A percentile compares a stretch with the other conserved stretches of the same genome.
Conservation (phyloP, 495 filamentous ascomycete species). For the Penicillium bovifimosum region DNA sequence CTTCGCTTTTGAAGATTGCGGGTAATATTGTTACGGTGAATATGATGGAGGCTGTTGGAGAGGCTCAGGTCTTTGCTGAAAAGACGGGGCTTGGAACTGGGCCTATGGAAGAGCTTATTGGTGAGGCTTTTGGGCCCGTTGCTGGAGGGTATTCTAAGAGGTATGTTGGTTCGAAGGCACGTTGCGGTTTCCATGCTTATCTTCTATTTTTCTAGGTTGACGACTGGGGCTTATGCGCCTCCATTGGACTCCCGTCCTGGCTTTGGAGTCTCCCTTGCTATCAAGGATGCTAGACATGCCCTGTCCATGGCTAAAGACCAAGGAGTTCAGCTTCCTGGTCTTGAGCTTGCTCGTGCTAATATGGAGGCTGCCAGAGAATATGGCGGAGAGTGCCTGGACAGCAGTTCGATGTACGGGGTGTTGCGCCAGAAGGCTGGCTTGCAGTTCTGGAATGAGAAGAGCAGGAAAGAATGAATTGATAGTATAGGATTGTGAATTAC, state of each 20-base stretch:
- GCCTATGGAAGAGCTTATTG: slow-evolving; percentile 46
- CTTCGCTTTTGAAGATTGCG: slow-evolving; percentile 44
- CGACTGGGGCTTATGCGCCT: slow-evolving; percentile 42
- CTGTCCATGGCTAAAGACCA: slow-evolving; percentile 33
- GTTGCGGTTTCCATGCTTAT: neutral
- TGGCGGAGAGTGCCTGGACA: slow-evolving; percentile 40
- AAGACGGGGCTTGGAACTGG: slow-evolving; percentile 47
- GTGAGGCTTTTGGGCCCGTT: slow-evolving; percentile 47
- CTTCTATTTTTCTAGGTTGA: slow-evolving; percentile 26
- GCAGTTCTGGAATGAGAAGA: slow-evolving; percentile 45
- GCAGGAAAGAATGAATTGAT: slow-evolving; percentile 24
- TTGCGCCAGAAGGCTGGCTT: slow-evolving; percentile 40
- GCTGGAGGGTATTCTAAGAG: slow-evolving; percentile 46
- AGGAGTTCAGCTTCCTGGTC: slow-evolving; percentile 34
- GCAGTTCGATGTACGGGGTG: slow-evolving; percentile 42
- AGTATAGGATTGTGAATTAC: neutral
- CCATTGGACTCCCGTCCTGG: slow-evolving; percentile 37
- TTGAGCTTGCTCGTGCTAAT: slow-evolving; percentile 33
- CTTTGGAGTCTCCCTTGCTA: slow-evolving; percentile 41
- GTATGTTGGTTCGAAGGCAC: slow-evolving; percentile 16
- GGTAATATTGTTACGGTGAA: slow-evolving; percentile 45
- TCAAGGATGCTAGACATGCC: slow-evolving; percentile 44
- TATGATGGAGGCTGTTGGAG: slow-evolving; percentile 47
- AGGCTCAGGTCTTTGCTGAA: slow-evolving; percentile 52
- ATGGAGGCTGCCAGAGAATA: slow-evolving; percentile 40